Evolutionary conservation across 306 rosid genomes (phyloP).

Genomic region (Rosa rugosa): DNA sequence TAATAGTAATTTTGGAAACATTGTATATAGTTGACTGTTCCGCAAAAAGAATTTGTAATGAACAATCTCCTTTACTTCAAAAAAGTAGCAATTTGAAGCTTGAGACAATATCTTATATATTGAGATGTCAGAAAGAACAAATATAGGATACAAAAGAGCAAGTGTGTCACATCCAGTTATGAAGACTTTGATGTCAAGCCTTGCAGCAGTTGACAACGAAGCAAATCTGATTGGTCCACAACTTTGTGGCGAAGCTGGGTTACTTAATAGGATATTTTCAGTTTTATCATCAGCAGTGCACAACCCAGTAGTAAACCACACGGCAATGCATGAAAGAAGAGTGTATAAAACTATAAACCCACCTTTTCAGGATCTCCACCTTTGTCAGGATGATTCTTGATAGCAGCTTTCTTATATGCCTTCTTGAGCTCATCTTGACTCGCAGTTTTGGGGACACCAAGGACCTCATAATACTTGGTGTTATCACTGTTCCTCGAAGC

Average conservation of each 20-base stretch:
- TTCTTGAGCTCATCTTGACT: conserved; percentile 73
- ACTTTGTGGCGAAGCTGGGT: neutral
- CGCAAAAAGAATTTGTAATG: neutral
- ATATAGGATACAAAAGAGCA: neutral
- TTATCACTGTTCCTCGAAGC: conserved; percentile 62
- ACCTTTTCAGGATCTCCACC: conserved; percentile 93
- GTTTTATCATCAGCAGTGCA: neutral
- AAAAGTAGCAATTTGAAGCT: neutral
- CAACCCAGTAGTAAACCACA: neutral
- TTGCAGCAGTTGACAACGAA: too few relatives aligned
- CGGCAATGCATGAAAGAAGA: neutral
- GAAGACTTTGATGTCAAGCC: neutral
- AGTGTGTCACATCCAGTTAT: neutral
- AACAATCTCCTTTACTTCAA: neutral
- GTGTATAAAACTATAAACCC: conserved; percentile 2
- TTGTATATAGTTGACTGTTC: neutral
- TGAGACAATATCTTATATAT: neutral
- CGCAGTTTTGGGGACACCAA: conserved; percentile 66
- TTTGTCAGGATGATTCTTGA: conserved; percentile 78
- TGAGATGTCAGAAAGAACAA: neutral
- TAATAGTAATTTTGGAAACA: neutral
- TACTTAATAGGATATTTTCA: neutral
- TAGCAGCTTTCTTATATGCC: conserved; percentile 75
- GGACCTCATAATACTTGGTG: conserved; percentile 64
- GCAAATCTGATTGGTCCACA: neutral